These are phyloP conservation scores for Hordeum marinum DNA, from an alignment of 176 grass and related monocot species.

Conservation along the genomic window DNA sequence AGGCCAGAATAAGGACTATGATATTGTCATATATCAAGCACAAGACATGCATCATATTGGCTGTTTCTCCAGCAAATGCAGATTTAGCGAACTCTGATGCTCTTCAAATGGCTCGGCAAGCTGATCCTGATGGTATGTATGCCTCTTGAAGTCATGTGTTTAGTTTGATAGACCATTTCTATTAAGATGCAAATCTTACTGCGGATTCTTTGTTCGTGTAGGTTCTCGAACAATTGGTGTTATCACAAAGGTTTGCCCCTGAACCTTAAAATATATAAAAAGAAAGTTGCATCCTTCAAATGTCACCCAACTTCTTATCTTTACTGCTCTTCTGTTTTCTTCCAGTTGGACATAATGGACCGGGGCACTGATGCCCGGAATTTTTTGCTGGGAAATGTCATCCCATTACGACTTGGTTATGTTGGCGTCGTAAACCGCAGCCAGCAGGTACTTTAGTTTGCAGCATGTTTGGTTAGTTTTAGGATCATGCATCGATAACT, in stretches of 20 bases:
- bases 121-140: slow-evolving; percentile 88
- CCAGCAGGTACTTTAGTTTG: slow-evolving; percentile 59
- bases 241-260: slow-evolving; percentile 82
- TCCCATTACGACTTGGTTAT: slow-evolving; percentile 88
- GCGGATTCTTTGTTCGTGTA: slow-evolving; percentile 33
- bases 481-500: neutral
- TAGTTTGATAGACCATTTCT: slow-evolving; percentile 1
- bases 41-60: slow-evolving; percentile 96
- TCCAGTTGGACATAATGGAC: slow-evolving; percentile 99
- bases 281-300: neutral
- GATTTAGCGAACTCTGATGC: slow-evolving; percentile 98
- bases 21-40: slow-evolving; percentile 97
- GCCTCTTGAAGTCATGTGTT: neutral
- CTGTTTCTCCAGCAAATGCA: slow-evolving; percentile 97
- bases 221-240: slow-evolving; percentile 98
- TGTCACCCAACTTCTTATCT: neutral
- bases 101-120: slow-evolving; percentile 88
- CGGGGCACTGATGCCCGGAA: slow-evolving; percentile 96
- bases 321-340: slow-evolving; percentile 20
- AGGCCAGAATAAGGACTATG: slow-evolving; percentile 98
- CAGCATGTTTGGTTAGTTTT: slow-evolving; percentile 1
- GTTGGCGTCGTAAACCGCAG: slow-evolving; percentile 89
- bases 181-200: slow-evolving; percentile 9
- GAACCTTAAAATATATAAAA: neutral
- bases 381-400: slow-evolving; percentile 95